phyloP scores from a whole-genome alignment of 768 basidiomycete species.

The Phylloporus sp. region DNA sequence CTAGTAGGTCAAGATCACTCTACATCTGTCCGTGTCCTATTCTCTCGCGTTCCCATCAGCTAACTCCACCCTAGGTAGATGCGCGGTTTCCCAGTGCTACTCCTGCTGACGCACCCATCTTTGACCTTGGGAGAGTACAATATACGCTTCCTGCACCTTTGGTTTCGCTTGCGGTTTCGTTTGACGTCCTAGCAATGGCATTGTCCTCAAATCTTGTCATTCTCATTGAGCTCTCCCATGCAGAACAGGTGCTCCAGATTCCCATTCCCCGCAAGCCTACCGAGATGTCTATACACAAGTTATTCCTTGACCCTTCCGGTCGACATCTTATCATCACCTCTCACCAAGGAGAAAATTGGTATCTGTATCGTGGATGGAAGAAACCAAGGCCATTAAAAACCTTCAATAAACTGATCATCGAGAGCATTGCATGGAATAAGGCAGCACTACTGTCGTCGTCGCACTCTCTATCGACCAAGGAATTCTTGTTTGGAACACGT shows the following conservation, averaged over 20 bases:
- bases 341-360: slow-evolving; percentile 89
- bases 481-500: slow-evolving; percentile 82
- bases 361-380: slow-evolving; percentile 76
- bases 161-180: slow-evolving; percentile 76
- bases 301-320: slow-evolving; percentile 93
- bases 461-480: slow-evolving; percentile 70
- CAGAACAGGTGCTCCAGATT: slow-evolving; percentile 83
- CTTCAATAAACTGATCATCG: slow-evolving; percentile 79
- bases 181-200: slow-evolving; percentile 84
- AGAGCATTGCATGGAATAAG: slow-evolving; percentile 91
- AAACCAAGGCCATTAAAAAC: slow-evolving; percentile 75
- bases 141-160: slow-evolving; percentile 85
- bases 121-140: slow-evolving; percentile 86
- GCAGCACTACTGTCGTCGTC: slow-evolving; percentile 57
- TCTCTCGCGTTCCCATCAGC: not conserved
- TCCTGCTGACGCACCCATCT: slow-evolving; percentile 53
- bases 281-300: slow-evolving; percentile 74
- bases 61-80: slow-evolving; percentile 28
- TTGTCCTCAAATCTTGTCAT: slow-evolving; percentile 72
- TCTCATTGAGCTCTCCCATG: slow-evolving; percentile 84
- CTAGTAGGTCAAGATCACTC: slow-evolving; percentile 41
- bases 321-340: slow-evolving; percentile 87
- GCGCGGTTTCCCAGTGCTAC: slow-evolving; percentile 24
- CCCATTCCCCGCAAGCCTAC: slow-evolving; percentile 68
- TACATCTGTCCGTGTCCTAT: slow-evolving; percentile 10